A percentile compares a stretch with the other conserved stretches of the same genome.
phyloP scores from a whole-genome alignment of 257 asterid species.

The Sherardia arvensis region DNA sequence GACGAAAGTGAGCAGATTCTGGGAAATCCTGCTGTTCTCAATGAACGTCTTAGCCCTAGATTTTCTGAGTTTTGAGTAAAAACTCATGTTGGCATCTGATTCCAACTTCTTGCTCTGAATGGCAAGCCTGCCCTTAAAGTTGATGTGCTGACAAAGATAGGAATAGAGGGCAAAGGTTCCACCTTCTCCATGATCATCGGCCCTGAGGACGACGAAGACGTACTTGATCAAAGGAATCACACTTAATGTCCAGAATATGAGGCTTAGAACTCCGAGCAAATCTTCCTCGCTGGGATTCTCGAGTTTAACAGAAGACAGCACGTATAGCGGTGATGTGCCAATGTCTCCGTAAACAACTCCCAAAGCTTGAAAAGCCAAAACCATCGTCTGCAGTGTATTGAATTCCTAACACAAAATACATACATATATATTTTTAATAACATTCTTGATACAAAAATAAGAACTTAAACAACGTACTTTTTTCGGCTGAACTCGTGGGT shows the following conservation, averaged over 20 bases:
- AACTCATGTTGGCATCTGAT: slow-evolving; percentile 13
- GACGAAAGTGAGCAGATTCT: slow-evolving; percentile 13
- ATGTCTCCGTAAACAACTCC: slow-evolving; percentile 39
- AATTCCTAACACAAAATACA: slow-evolving; percentile 17
- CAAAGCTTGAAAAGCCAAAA: slow-evolving; percentile 29
- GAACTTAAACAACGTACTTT: too few relatives aligned
- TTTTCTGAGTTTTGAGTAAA: not conserved
- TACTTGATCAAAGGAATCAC: slow-evolving; percentile 20
- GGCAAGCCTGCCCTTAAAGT: slow-evolving; percentile 7
- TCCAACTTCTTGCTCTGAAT: not conserved
- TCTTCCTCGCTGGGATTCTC: slow-evolving; percentile 15
- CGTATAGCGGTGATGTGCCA: slow-evolving; percentile 50
- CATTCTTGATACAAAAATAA: too few relatives aligned
- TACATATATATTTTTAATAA: too few relatives aligned
- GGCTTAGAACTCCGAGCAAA: slow-evolving; percentile 14
- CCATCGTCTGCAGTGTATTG: slow-evolving; percentile 28
- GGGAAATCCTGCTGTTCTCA: slow-evolving; percentile 14
- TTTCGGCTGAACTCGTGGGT: too few relatives aligned
- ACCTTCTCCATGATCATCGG: slow-evolving; percentile 34
- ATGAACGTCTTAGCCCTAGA: slow-evolving; percentile 13
- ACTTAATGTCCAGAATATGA: slow-evolving; percentile 22
- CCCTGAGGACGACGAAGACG: slow-evolving; percentile 18
- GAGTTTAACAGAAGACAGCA: slow-evolving; percentile 13
- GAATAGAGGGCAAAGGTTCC: slow-evolving; percentile 19
- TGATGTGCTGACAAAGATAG: slow-evolving; percentile 6